Percentiles rank a stretch among this genome's conserved stretches.
phyloP scores from a whole-genome alignment of 2,329 filamentous ascomycete genomes.

The Aplosporella prunicola region DNA sequence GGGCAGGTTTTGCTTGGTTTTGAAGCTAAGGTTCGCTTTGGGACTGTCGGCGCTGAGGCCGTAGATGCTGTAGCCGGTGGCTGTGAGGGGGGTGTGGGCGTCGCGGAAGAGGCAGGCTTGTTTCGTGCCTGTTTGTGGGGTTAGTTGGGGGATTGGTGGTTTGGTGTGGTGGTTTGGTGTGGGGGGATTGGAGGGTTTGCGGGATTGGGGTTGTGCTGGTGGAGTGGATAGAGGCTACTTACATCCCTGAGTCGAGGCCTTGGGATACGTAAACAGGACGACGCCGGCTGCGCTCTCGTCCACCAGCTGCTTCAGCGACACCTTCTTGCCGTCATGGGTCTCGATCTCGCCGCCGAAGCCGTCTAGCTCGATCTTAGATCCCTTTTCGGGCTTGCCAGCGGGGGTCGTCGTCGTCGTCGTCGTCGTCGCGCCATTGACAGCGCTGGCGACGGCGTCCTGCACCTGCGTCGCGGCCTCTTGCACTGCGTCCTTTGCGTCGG shows the following conservation, averaged over 20 bases:
- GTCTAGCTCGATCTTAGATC: constrained; percentile 45
- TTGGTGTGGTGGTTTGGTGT: not conserved
- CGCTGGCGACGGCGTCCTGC: constrained; percentile 19
- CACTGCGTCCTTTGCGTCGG: constrained; percentile 16
- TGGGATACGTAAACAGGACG: constrained; percentile 91
- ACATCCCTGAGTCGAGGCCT: constrained; percentile 91
- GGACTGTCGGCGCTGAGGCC: constrained; percentile 81
- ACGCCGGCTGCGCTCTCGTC: constrained; percentile 77
- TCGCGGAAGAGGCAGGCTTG: constrained; percentile 94
- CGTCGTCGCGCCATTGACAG: constrained; percentile 22
- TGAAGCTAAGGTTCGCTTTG: constrained; percentile 88
- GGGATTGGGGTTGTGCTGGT: not conserved
- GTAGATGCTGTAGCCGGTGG: constrained; percentile 75
- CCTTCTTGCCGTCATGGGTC: constrained; percentile 74
- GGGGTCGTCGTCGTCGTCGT: constrained; percentile 19
- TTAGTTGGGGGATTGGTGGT: not conserved
- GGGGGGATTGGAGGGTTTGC: not conserved
- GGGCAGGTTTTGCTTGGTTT: constrained; percentile 79
- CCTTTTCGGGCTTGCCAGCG: constrained; percentile 30
- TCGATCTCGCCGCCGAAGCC: constrained; percentile 61
- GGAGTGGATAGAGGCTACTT: constrained; percentile 41
- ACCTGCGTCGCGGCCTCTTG: constrained; percentile 15
- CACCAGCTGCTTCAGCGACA: constrained; percentile 69
- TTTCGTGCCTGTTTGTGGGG: constrained; percentile 58
- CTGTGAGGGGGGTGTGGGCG: constrained; percentile 64